A percentile compares a stretch with the other conserved stretches of the same genome.
Conservation (phyloP, 2,329 filamentous ascomycete genomes). For the Nemania serpens region DNA sequence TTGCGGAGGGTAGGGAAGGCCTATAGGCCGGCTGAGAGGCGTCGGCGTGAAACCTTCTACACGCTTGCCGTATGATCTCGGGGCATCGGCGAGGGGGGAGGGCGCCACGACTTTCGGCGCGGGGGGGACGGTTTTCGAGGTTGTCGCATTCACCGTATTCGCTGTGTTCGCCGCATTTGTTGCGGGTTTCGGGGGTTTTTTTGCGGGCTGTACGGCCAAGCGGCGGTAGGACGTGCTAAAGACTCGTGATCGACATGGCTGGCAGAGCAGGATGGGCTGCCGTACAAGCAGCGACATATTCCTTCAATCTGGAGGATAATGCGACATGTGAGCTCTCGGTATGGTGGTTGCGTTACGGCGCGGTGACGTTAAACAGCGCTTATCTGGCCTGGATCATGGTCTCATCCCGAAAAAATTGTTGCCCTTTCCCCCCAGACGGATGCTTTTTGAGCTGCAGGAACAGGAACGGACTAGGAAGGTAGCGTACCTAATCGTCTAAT, state of each 20-base stretch:
- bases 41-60: slow-evolving; percentile 61
- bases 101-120: slow-evolving; percentile 39
- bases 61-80: slow-evolving; percentile 62
- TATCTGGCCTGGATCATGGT: slow-evolving; percentile 7
- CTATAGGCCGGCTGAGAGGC: slow-evolving; percentile 75
- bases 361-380: slow-evolving; percentile 1
- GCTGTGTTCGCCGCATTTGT: slow-evolving; percentile 21
- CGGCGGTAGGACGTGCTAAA: slow-evolving; percentile 52
- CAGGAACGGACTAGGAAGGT: slow-evolving; percentile 7
- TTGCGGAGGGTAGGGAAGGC: slow-evolving; percentile 73
- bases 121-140: slow-evolving; percentile 14
- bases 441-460: slow-evolving; percentile 30
- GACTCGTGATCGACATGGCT: slow-evolving; percentile 57
- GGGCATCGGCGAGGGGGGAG: slow-evolving; percentile 60
- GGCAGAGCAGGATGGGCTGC: slow-evolving; percentile 48
- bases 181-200: slow-evolving; percentile 23
- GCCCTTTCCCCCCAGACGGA: not conserved
- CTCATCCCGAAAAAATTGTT: slow-evolving; percentile 7
- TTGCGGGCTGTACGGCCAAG: slow-evolving; percentile 38
- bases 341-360: not conserved
- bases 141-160: not conserved
- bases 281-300: slow-evolving; percentile 32
- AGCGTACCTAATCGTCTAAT: too few relatives aligned
- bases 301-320: not conserved
- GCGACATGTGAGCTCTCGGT: not conserved